These are phyloP conservation scores for Bipolaris cookei DNA, from an alignment of 2,329 filamentous ascomycete genomes.

Conservation along the genomic window DNA sequence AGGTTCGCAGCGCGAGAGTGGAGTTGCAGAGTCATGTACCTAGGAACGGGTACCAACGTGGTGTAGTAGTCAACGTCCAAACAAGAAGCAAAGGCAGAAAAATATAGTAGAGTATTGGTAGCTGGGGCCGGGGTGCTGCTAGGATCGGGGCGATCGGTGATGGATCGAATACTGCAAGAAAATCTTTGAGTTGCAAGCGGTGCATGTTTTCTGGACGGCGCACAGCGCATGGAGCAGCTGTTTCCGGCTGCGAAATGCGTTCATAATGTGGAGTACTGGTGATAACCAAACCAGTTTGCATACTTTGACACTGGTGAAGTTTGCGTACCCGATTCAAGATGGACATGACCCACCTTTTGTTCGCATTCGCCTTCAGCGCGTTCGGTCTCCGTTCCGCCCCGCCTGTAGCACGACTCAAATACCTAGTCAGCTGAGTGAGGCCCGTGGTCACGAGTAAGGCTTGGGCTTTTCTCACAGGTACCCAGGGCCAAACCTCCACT, in stretches of 20 bases:
- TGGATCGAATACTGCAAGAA: not conserved
- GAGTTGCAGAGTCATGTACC: slow-evolving; percentile 16
- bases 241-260: not conserved
- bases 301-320: slow-evolving; percentile 1
- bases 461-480: not conserved
- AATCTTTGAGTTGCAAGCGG: not conserved
- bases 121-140: slow-evolving; percentile 4
- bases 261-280: not conserved
- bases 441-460: slow-evolving; percentile 2
- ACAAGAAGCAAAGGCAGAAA: slow-evolving; percentile 8
- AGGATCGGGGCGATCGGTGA: slow-evolving; percentile 10
- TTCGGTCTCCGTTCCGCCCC: slow-evolving; percentile 10
- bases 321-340: not conserved
- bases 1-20: slow-evolving; percentile 23
- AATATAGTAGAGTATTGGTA: not conserved
- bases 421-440: not conserved
- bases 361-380: slow-evolving; percentile 11
- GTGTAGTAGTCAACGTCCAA: slow-evolving; percentile 24
- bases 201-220: not conserved
- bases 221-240: not conserved
- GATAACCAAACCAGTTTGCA: not conserved
- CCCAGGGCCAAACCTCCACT: slow-evolving; percentile 5
- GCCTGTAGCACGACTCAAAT: slow-evolving; percentile 10
- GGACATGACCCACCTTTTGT: slow-evolving; percentile 4
- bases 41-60: slow-evolving; percentile 19